Evolutionary conservation across 208 protist species (phyloP).

Genomic region (Trichomonas vaginalis): DNA sequence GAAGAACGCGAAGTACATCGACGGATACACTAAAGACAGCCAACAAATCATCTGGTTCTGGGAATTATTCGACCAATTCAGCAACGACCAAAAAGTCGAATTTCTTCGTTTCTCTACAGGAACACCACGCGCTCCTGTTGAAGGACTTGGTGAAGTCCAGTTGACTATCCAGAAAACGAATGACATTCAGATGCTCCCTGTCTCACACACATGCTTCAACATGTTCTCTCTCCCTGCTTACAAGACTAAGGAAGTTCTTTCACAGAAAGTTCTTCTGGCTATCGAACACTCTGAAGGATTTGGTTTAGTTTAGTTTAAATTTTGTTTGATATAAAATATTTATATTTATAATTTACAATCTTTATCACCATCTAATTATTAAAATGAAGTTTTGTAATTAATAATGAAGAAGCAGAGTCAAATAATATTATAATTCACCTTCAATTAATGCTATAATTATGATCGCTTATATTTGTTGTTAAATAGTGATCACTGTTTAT

Average conservation of each 20-base stretch:
- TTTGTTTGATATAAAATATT: not conserved
- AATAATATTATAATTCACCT: too few relatives aligned
- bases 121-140: slow-evolving; percentile 18
- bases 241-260: slow-evolving; percentile 44
- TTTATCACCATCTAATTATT: too few relatives aligned
- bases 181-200: slow-evolving; percentile 45
- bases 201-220: slow-evolving; percentile 66
- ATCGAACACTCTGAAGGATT: slow-evolving; percentile 37
- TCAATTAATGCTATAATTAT: too few relatives aligned
- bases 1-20: slow-evolving; percentile 25
- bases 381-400: too few relatives aligned
- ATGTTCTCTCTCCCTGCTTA: slow-evolving; percentile 60
- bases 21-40: slow-evolving; percentile 39
- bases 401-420: too few relatives aligned
- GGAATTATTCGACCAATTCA: slow-evolving; percentile 41
- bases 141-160: not conserved
- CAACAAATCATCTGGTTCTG: slow-evolving; percentile 41
- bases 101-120: slow-evolving; percentile 50
- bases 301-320: slow-evolving; percentile 34
- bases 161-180: slow-evolving; percentile 28
- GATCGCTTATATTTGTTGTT: too few relatives aligned
- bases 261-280: slow-evolving; percentile 37
- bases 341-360: too few relatives aligned
- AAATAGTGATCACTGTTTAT: too few relatives aligned
- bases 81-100: slow-evolving; percentile 33